Conservation (phyloP, 2,329 filamentous ascomycete species). For the Teratosphaeria zuluensis region DNA sequence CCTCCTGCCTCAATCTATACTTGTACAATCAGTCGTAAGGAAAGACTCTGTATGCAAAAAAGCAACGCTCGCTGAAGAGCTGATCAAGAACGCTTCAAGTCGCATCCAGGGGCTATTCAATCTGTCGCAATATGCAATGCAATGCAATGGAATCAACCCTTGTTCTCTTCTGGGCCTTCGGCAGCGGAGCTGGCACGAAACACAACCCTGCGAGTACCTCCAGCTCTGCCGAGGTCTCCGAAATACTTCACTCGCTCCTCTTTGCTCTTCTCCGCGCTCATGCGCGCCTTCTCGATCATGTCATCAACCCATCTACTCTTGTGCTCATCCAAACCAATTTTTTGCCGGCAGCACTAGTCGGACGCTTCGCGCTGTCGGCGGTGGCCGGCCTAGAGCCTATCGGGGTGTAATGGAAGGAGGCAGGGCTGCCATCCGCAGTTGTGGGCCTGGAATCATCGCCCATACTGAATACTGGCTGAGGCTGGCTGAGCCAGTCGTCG, state of each 20-base stretch:
- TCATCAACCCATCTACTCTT: constrained; percentile 73
- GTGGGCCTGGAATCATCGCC: constrained; percentile 7
- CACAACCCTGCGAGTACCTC: constrained; percentile 63
- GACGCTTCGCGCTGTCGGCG: constrained; percentile 14
- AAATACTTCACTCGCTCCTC: constrained; percentile 38
- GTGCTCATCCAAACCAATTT: constrained; percentile 44
- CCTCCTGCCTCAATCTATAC: not conserved
- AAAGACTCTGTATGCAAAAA: not conserved
- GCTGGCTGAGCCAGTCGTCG: constrained; percentile 1
- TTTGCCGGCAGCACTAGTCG: constrained; percentile 8
- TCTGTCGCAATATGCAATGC: not conserved
- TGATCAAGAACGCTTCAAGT: not conserved
- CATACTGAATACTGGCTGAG: constrained; percentile 1
- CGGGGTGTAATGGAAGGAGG: not conserved
- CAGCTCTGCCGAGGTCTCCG: constrained; percentile 62
- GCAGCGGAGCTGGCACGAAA: constrained; percentile 30
- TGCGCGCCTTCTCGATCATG: constrained; percentile 69
- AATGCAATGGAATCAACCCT: not conserved
- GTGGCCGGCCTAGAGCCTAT: constrained; percentile 14
- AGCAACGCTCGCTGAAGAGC: not conserved
- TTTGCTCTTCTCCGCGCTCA: constrained; percentile 41
- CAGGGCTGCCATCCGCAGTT: not conserved
- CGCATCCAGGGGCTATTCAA: not conserved
- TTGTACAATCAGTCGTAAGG: not conserved
- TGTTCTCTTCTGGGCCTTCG: not conserved